phyloP scores from a whole-genome alignment of 768 basidiomycete genomes.

The Auriscalpium orientale region DNA sequence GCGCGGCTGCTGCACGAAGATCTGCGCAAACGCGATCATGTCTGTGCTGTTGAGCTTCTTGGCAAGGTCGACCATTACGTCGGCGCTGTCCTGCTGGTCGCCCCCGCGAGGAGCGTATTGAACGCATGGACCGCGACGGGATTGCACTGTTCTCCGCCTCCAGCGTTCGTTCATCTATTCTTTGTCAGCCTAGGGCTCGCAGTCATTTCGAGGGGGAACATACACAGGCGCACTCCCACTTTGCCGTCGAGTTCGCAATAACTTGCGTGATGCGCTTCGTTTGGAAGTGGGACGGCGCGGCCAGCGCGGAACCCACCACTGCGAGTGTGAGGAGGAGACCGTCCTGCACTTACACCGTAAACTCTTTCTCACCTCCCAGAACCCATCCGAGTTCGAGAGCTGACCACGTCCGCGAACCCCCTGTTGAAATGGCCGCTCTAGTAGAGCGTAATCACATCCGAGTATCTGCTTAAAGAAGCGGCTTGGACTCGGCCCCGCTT shows the following conservation, averaged over 20 bases:
- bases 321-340: constrained; percentile 23
- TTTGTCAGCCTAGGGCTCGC: no score
- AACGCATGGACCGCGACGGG: constrained; percentile 44
- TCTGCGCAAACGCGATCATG: constrained; percentile 45
- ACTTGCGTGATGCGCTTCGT: constrained; percentile 40
- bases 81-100: constrained; percentile 42
- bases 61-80: constrained; percentile 43
- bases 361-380: no score
- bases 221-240: constrained; percentile 37
- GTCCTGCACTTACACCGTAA: no score
- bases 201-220: not conserved
- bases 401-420: no score
- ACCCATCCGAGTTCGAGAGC: no score
- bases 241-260: constrained; percentile 30
- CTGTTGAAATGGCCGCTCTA: no score
- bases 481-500: no score
- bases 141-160: constrained; percentile 52
- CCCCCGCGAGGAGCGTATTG: constrained; percentile 56
- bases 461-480: no score
- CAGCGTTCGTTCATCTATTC: constrained; percentile 44
- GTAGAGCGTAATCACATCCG: no score
- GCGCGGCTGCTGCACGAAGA: constrained; percentile 51
- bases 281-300: constrained; percentile 24
- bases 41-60: constrained; percentile 36
- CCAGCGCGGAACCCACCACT: constrained; percentile 24